These are phyloP conservation scores for Pyrenophora teres DNA, from an alignment of 2,329 filamentous ascomycete species.

Conservation along the genomic window DNA sequence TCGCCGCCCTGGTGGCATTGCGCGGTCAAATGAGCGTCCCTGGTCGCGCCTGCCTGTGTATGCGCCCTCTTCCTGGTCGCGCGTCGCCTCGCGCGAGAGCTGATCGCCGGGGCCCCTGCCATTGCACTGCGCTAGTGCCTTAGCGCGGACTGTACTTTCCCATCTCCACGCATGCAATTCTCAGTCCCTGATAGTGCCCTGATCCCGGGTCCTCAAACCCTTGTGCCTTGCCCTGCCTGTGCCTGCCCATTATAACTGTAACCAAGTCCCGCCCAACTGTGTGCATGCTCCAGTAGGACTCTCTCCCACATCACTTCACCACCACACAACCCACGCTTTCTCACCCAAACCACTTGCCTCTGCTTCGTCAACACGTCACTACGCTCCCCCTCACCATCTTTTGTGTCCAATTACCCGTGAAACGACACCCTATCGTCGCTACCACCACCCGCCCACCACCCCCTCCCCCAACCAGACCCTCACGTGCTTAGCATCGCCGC, in stretches of 20 bases:
- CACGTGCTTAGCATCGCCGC: constrained; percentile 24
- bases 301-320: constrained; percentile 7
- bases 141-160: constrained; percentile 16
- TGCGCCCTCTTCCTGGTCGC: constrained; percentile 3
- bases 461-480: constrained; percentile 5
- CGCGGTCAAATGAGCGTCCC: not conserved
- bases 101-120: constrained; percentile 25
- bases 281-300: constrained; percentile 16
- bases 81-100: constrained; percentile 6
- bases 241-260: constrained; percentile 26
- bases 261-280: constrained; percentile 21
- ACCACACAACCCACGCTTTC: not conserved
- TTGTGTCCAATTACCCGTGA: not conserved
- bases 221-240: constrained; percentile 23
- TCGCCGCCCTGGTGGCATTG: constrained; percentile 1
- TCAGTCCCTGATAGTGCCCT: constrained; percentile 23
- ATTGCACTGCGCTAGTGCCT: constrained; percentile 13
- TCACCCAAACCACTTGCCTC: not conserved
- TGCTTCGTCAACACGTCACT: constrained; percentile 1
- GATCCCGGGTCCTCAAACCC: constrained; percentile 18
- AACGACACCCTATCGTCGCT: constrained; percentile 1
- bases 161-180: constrained; percentile 21
- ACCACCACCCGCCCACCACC: not conserved
- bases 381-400: not conserved
- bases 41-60: not conserved